A percentile compares a stretch with the other conserved stretches of the same genome.
Evolutionary conservation across 148 eudicot species (phyloP).

Genomic region (Amaranthus hypochondriacus): DNA sequence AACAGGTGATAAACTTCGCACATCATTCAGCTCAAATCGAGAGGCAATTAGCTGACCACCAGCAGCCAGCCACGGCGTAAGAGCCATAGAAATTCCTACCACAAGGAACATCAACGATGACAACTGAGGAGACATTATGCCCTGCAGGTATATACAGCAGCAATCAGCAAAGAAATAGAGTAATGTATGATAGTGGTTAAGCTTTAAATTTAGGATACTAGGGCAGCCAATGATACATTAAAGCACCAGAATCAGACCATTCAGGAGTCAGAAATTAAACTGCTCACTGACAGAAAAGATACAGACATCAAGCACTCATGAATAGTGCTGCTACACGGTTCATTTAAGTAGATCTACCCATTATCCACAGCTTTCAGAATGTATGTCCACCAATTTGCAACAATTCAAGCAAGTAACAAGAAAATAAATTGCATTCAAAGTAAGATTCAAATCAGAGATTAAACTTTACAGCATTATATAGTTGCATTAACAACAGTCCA

Average conservation of each 20-base stretch:
- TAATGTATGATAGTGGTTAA: background rate
- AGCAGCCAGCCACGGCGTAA: conserved; percentile 97
- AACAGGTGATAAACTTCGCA: conserved; percentile 83
- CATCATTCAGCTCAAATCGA: conserved; percentile 93
- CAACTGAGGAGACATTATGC: conserved; percentile 87
- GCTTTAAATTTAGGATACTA: background rate
- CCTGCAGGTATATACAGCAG: conserved; percentile 49
- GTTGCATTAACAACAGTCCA: background rate
- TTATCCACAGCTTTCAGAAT: background rate
- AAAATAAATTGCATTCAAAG: background rate
- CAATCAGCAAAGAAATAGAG: conserved; percentile 10
- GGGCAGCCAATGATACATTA: background rate
- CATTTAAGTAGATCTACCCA: background rate
- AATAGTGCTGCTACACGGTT: background rate
- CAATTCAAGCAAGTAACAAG: conserved; percentile 2
- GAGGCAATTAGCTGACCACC: conserved; percentile 98
- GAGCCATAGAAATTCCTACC: conserved; percentile 96
- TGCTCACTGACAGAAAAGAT: background rate
- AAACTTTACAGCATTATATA: background rate
- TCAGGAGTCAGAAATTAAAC: background rate
- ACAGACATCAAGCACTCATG: background rate
- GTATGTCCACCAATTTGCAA: background rate
- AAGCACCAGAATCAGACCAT: background rate
- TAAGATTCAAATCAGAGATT: background rate
- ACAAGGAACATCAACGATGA: conserved; percentile 93